Percentiles rank a stretch among this genome's conserved stretches.
Evolutionary conservation across 192 early-diverging fungal species (phyloP).

Genomic region (Obelidium mucronatum): DNA sequence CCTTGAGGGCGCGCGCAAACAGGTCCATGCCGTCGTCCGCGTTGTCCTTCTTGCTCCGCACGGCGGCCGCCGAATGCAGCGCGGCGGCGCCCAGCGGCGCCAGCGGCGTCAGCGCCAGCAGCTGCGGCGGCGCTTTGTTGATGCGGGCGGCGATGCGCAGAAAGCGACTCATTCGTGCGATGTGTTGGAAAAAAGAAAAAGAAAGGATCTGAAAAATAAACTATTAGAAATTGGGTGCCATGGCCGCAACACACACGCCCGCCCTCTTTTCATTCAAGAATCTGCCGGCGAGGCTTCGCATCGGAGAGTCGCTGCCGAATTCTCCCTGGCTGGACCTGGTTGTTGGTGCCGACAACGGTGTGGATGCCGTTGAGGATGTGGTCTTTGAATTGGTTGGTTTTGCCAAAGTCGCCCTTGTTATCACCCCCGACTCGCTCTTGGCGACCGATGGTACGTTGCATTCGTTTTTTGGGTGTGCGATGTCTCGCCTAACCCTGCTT

Average conservation of each 20-base stretch:
- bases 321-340: slow-evolving; percentile 25
- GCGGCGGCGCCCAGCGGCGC: too few relatives aligned
- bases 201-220: too few relatives aligned
- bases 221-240: too few relatives aligned
- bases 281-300: slow-evolving; percentile 6
- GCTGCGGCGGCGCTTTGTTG: too few relatives aligned
- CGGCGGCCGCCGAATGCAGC: too few relatives aligned
- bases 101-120: too few relatives aligned
- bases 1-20: slow-evolving; percentile 45
- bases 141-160: too few relatives aligned
- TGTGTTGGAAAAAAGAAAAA: too few relatives aligned
- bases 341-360: slow-evolving; percentile 11
- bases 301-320: not conserved
- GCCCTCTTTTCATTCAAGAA: slow-evolving; percentile 20
- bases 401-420: slow-evolving; percentile 22
- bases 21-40: slow-evolving; percentile 46
- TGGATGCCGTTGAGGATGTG: slow-evolving; percentile 13
- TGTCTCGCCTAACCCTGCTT: not conserved
- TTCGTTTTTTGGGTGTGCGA: not conserved
- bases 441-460: not conserved
- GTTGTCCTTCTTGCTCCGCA: not conserved
- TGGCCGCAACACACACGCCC: not conserved
- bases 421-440: too few relatives aligned
- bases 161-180: too few relatives aligned
- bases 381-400: slow-evolving; percentile 26